Evolutionary conservation across 306 rosid genomes (phyloP), one percentile per base, ranked within the genome.

Genomic region (Corylus americana): DNA sequence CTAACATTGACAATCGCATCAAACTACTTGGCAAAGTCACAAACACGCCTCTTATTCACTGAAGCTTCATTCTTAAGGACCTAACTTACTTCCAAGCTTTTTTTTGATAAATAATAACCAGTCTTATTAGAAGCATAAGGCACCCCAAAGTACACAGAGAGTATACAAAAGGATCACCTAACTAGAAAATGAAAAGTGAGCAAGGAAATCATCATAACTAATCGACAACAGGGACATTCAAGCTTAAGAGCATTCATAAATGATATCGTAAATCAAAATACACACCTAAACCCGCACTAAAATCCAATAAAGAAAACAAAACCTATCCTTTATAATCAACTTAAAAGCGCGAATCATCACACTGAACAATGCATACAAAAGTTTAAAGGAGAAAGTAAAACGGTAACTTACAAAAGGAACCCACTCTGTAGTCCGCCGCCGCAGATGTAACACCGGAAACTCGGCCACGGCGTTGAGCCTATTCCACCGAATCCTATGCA

Each of bases 401-500:
- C 48, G 48, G 80, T 8, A 73, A 91, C 99, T 88, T 91, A 96
- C 99, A 76, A 87, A 88, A 74, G 97, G 86, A 77, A 81, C 88
- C 99, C 99, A 96, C 75, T 93, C 93, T 14, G 93, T 80, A 50
- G 89, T 85, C 29, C 97, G 85, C 18, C 99, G 90, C 68, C 96
- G 90, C 59, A 93, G 91, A 87, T 96, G 99, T 80, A 96, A 91
- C 70, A 96, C 98, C 7, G 94, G 85, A 78, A 96, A 96, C 88
- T 96, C 99, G 2, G 94, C 94, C 1, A 96, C 89, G 0, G 89
- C 85, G 45, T 81, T 81, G 83, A 93, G 82, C 79, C 89, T 88
- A 85, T 81, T 90, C 92, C 99, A 90, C 83, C 98, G 73, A 27
- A 96, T 81, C 67, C 97, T 74, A 76, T 96, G 97, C 92, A 91